A percentile compares a stretch with the other conserved stretches of the same genome.
These are phyloP conservation scores for Diplodia scrobiculata DNA, from an alignment of 2,329 filamentous ascomycete genomes.

Conservation along the genomic window DNA sequence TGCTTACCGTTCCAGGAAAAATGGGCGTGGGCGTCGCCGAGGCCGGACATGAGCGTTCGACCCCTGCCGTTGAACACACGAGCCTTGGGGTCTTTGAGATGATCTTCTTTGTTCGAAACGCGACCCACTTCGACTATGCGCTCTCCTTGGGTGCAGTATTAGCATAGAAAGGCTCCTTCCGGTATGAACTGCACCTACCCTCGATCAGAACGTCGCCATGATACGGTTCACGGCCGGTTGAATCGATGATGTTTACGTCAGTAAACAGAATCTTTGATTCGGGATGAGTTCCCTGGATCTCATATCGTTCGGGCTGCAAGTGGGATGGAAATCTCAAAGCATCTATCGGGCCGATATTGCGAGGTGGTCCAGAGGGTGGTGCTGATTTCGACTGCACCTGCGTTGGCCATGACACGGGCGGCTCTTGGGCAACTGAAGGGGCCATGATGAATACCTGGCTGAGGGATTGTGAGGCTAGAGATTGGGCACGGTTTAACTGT, in stretches of 20 bases:
- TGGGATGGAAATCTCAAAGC: background rate
- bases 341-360: slow-evolving; percentile 3
- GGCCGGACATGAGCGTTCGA: slow-evolving; percentile 54
- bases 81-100: slow-evolving; percentile 38
- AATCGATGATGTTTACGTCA: slow-evolving; percentile 48
- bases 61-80: slow-evolving; percentile 47
- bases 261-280: slow-evolving; percentile 43
- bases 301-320: slow-evolving; percentile 42
- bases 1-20: slow-evolving; percentile 51
- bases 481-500: background rate
- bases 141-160: slow-evolving; percentile 34
- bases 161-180: background rate
- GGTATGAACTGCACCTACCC: slow-evolving; percentile 36
- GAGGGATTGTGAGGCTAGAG: background rate
- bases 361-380: background rate
- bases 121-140: slow-evolving; percentile 42
- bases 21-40: slow-evolving; percentile 55
- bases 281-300: slow-evolving; percentile 42
- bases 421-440: background rate
- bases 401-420: background rate
- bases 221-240: slow-evolving; percentile 45
- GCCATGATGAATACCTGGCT: background rate
- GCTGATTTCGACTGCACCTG: background rate
- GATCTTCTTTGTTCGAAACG: slow-evolving; percentile 38
- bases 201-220: slow-evolving; percentile 47